Evolutionary conservation across 805 yeast species (phyloP).

Genomic region (Nakazawaea ishiwadae): DNA sequence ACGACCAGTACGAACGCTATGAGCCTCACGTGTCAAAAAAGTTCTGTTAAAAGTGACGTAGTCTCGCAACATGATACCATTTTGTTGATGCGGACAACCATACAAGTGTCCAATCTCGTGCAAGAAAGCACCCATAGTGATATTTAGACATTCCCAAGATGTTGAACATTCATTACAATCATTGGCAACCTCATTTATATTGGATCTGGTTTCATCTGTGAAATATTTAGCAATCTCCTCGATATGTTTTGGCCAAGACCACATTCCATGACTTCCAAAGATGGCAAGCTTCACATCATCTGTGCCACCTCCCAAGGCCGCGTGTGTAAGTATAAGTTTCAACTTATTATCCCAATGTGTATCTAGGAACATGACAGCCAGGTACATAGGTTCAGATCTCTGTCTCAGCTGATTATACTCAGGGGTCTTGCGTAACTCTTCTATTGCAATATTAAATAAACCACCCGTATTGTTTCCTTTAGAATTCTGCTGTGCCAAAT

Average conservation of each 20-base stretch:
- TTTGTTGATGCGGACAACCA: conserved; percentile 89
- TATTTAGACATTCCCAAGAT: conserved; percentile 83
- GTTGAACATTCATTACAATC: conserved; percentile 82
- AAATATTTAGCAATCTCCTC: conserved; percentile 68
- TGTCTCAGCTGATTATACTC: conserved; percentile 37
- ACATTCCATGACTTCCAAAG: conserved; percentile 89
- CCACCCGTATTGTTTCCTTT: conserved; percentile 72
- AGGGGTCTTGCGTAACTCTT: conserved; percentile 58
- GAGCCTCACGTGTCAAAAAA: conserved; percentile 67
- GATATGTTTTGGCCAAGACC: conserved; percentile 86
- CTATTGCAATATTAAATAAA: conserved; percentile 72
- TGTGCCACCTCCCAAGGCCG: conserved; percentile 90
- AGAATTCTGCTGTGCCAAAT: conserved; percentile 82
- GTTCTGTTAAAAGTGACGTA: conserved; percentile 78
- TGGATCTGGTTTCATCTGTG: conserved; percentile 63
- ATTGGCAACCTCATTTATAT: conserved; percentile 76
- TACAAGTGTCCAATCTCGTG: conserved; percentile 92
- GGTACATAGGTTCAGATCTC: conserved; percentile 51
- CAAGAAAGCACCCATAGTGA: conserved; percentile 90
- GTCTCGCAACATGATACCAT: conserved; percentile 88
- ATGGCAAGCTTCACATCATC: conserved; percentile 73
- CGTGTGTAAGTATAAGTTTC: conserved; percentile 73
- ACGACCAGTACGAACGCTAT: conserved; percentile 47
- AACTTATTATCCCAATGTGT: conserved; percentile 69
- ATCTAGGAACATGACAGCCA: conserved; percentile 83